A percentile compares a stretch with the other conserved stretches of the same genome.
These are phyloP conservation scores for Typha latifolia DNA, from an alignment of 176 grass and related monocot species.

Conservation along the genomic window DNA sequence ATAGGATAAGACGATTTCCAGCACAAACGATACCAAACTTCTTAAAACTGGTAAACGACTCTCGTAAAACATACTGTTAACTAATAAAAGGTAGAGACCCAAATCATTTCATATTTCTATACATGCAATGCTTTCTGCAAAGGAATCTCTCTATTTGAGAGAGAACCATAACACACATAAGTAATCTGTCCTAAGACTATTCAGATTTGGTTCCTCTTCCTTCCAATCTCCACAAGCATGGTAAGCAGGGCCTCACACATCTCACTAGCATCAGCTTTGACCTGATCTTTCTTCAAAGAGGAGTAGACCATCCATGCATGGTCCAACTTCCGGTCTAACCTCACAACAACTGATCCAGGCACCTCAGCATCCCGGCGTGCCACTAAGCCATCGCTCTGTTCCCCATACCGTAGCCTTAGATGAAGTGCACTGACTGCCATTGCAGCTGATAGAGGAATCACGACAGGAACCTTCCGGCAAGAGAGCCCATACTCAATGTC, in stretches of 20 bases:
- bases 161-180: too few species aligned
- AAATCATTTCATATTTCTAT: too few species aligned
- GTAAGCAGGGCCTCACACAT: conserved; percentile 70
- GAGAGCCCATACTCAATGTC: conserved; percentile 16
- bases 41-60: too few species aligned
- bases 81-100: too few species aligned
- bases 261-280: conserved; percentile 61
- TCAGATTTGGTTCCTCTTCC: conserved; percentile 17
- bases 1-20: too few species aligned
- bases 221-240: conserved; percentile 66
- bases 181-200: neutral
- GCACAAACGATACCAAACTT: too few species aligned
- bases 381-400: conserved; percentile 68
- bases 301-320: conserved; percentile 88
- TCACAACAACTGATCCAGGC: conserved; percentile 68
- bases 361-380: conserved; percentile 62
- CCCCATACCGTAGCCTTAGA: conserved; percentile 58
- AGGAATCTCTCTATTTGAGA: too few species aligned
- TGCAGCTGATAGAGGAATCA: conserved; percentile 53
- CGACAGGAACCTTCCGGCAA: conserved; percentile 48
- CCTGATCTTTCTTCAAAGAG: conserved; percentile 22
- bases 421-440: conserved; percentile 61
- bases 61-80: too few species aligned
- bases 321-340: conserved; percentile 62
- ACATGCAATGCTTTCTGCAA: too few species aligned